A percentile compares a stretch with the other conserved stretches of the same genome.
phyloP scores from a whole-genome alignment of 73 alveolate genomes.

The Paraurostyla sp. region DNA sequence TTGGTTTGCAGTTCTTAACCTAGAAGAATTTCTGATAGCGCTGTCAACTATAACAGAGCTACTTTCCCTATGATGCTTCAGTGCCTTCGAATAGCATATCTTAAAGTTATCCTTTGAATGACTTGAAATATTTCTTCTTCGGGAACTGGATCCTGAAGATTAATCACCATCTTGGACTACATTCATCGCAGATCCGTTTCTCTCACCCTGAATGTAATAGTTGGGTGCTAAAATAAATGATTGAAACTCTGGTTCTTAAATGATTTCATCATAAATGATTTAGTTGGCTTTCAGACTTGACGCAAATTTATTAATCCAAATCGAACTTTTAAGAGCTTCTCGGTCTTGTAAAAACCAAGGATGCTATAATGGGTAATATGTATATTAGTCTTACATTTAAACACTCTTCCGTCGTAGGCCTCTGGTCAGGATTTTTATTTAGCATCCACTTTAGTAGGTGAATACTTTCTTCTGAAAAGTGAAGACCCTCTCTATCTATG shows the following conservation, averaged over 20 bases:
- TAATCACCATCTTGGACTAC: background rate
- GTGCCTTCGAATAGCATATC: background rate
- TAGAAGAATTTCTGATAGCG: background rate
- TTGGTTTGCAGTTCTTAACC: background rate
- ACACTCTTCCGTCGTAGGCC: constrained; percentile 53
- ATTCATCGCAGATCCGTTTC: background rate
- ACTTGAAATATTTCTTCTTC: background rate
- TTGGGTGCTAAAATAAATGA: constrained; percentile 8
- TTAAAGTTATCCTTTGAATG: constrained; percentile 6
- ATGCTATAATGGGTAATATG: constrained; percentile 7
- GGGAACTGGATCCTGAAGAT: background rate
- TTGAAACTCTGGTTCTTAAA: constrained; percentile 11
- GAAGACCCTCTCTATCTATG: background rate
- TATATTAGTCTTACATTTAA: background rate
- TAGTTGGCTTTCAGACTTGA: background rate
- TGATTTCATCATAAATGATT: background rate
- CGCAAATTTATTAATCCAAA: constrained; percentile 22
- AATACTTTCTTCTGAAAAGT: background rate
- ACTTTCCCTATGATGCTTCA: background rate
- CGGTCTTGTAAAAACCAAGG: constrained; percentile 41
- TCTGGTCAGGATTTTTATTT: background rate
- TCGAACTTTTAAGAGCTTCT: constrained; percentile 33
- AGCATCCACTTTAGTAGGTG: constrained; percentile 33
- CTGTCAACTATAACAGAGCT: background rate
- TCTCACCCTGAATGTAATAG: background rate